phyloP scores from a whole-genome alignment of 2,329 filamentous ascomycete species.

The Hypoxylon sp. region DNA sequence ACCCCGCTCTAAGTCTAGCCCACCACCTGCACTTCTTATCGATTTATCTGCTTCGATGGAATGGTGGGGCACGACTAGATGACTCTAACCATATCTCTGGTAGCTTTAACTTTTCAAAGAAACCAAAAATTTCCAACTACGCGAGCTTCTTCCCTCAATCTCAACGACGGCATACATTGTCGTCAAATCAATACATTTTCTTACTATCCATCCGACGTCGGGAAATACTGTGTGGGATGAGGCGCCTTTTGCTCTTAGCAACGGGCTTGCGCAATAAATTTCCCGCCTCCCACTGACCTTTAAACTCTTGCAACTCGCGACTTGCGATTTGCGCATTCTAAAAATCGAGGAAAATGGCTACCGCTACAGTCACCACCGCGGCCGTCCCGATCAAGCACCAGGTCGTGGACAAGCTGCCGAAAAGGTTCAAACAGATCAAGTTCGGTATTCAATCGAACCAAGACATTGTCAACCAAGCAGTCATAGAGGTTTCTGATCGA shows the following conservation, averaged over 20 bases:
- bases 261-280: constrained; percentile 27
- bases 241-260: constrained; percentile 12
- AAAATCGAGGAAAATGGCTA: constrained; percentile 48
- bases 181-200: not conserved
- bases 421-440: constrained; percentile 92
- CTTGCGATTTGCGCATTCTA: constrained; percentile 24
- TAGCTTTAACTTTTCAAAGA: constrained; percentile 28
- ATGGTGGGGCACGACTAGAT: constrained; percentile 54
- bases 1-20: constrained; percentile 27
- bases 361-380: constrained; percentile 48
- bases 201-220: constrained; percentile 1
- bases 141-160: constrained; percentile 8
- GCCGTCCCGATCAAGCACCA: constrained; percentile 79
- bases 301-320: constrained; percentile 5
- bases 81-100: constrained; percentile 45
- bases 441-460: constrained; percentile 96
- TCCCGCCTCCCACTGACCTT: constrained; percentile 19
- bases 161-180: not conserved
- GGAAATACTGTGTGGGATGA: constrained; percentile 38
- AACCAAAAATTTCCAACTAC: constrained; percentile 24
- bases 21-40: constrained; percentile 21
- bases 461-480: constrained; percentile 95
- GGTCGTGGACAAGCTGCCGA: constrained; percentile 88
- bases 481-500: constrained; percentile 94
- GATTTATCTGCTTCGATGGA: constrained; percentile 22